phyloP scores from a whole-genome alignment of 1,284 basidiomycete species.

The Tilletia walkeri region DNA sequence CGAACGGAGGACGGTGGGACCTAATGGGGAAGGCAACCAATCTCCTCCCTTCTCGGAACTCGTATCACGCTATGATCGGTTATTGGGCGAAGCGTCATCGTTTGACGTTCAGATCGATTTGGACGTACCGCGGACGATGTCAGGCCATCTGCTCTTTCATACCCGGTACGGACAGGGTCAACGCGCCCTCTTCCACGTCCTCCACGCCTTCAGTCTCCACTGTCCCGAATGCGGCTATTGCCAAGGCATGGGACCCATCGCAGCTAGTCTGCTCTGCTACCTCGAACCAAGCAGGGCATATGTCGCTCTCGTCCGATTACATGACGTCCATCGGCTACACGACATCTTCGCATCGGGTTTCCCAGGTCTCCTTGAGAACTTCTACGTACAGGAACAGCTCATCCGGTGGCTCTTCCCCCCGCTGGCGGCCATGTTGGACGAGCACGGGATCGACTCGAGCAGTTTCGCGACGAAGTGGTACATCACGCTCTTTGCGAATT shows the following conservation, averaged over 20 bases:
- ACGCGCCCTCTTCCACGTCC: conserved; percentile 72
- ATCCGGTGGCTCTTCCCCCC: conserved; percentile 80
- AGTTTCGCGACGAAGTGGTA: conserved; percentile 99
- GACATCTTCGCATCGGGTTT: conserved; percentile 89
- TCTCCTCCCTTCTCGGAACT: conserved; percentile 27
- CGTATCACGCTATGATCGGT: conserved; percentile 60
- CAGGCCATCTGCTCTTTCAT: conserved; percentile 87
- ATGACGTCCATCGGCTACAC: conserved; percentile 72
- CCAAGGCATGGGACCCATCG: conserved; percentile 98
- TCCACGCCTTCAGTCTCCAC: conserved; percentile 83
- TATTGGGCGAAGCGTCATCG: conserved; percentile 63
- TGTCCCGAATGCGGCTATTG: conserved; percentile 87
- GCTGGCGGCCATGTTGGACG: conserved; percentile 72
- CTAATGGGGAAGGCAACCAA: not conserved
- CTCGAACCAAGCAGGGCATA: conserved; percentile 70
- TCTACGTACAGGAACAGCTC: conserved; percentile 88
- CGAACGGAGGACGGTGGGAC: conserved; percentile 16
- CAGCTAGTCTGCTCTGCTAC: conserved; percentile 90
- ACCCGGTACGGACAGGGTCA: conserved; percentile 85
- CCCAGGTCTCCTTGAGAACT: conserved; percentile 87
- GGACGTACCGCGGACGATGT: conserved; percentile 94
- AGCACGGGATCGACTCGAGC: conserved; percentile 78
- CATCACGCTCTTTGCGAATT: conserved; percentile 86
- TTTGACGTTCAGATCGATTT: conserved; percentile 98
- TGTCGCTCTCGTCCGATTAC: conserved; percentile 72